These are phyloP conservation scores for Lepidium africanum DNA, from an alignment of 345 rosid genomes.

Conservation along the genomic window DNA sequence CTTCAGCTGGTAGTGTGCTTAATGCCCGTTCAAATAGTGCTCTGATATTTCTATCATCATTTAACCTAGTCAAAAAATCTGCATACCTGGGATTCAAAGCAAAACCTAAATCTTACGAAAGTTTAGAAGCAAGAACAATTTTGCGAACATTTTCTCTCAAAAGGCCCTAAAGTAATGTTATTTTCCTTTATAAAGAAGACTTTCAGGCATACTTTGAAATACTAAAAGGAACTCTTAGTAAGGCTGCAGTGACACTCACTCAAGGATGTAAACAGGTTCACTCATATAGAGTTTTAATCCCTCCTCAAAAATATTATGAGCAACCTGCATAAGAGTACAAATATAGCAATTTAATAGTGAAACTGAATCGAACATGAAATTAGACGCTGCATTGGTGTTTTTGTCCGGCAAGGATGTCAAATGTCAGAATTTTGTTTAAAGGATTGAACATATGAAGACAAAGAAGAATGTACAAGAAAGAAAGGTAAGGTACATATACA, in stretches of 20 bases:
- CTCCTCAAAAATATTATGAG: conserved; percentile 89
- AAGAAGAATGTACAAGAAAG: background rate
- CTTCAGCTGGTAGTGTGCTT: conserved; percentile 78
- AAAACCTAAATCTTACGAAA: background rate
- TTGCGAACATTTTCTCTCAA: background rate
- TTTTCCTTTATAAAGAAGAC: background rate
- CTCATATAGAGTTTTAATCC: conserved; percentile 88
- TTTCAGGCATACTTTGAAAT: background rate
- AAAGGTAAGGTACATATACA: background rate
- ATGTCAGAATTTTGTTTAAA: background rate
- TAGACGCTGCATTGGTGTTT: background rate
- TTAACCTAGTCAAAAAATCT: conserved; percentile 86
- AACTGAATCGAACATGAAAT: background rate
- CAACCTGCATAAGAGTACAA: conserved; percentile 52
- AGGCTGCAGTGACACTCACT: conserved; percentile 45
- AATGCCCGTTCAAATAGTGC: conserved; percentile 94
- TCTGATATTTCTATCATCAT: conserved; percentile 87
- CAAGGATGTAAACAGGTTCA: conserved; percentile 85
- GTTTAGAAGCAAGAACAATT: background rate
- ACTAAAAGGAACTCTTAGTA: background rate
- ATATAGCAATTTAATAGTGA: background rate
- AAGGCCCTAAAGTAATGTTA: background rate
- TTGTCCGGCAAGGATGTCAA: background rate
- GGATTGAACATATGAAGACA: background rate
- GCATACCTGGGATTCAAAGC: conserved; percentile 57